phyloP scores from a whole-genome alignment of 169 alveolate species.

The Plasmodium malariae region DNA sequence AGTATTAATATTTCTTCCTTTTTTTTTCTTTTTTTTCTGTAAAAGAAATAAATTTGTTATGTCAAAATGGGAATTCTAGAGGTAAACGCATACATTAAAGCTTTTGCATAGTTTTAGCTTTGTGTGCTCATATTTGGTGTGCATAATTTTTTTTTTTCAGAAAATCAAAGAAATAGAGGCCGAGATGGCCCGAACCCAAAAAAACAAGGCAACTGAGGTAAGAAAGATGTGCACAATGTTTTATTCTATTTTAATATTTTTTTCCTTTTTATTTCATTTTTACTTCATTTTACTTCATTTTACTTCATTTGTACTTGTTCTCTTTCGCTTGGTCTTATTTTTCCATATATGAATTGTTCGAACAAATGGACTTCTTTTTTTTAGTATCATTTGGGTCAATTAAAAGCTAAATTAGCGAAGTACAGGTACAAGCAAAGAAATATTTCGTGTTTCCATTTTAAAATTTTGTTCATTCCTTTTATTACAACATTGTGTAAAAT shows the following conservation, averaged over 20 bases:
- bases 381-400: slow-evolving; percentile 94
- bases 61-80: slow-evolving; percentile 68
- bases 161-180: slow-evolving; percentile 94
- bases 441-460: too few species aligned
- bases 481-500: too few species aligned
- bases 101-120: background rate
- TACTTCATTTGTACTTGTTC: too few species aligned
- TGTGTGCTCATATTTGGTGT: background rate
- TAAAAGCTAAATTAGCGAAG: slow-evolving; percentile 97
- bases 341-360: too few species aligned
- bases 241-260: background rate
- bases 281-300: background rate
- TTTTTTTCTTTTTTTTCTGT: background rate
- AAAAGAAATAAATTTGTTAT: background rate
- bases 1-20: slow-evolving; percentile 2
- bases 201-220: slow-evolving; percentile 97
- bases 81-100: slow-evolving; percentile 5
- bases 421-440: too few species aligned
- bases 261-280: background rate
- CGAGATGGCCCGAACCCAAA: slow-evolving; percentile 98
- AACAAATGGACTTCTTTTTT: too few species aligned
- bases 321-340: too few species aligned
- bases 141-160: slow-evolving; percentile 29
- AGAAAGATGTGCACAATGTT: background rate
- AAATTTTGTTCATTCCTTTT: too few species aligned